phyloP scores from a whole-genome alignment of 768 basidiomycete species.

The Lactarius hengduanensis region DNA sequence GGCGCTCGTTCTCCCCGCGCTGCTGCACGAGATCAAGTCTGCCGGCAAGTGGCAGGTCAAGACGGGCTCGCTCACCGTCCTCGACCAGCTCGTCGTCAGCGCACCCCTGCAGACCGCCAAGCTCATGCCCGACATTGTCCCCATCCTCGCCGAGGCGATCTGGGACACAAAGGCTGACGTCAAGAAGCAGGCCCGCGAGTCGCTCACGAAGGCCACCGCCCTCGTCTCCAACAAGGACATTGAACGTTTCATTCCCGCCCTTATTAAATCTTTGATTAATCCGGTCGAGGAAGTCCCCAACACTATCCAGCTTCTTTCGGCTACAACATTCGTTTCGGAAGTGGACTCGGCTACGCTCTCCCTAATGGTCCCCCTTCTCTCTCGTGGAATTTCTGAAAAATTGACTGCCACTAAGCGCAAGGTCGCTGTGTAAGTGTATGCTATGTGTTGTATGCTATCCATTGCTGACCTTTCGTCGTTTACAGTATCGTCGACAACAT shows the following conservation, averaged over 20 bases:
- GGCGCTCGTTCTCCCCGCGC: conserved; percentile 75
- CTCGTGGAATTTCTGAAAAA: conserved; percentile 93
- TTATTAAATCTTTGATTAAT: conserved; percentile 97
- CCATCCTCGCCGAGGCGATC: conserved; percentile 90
- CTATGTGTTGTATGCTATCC: conserved; percentile 17
- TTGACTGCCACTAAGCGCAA: conserved; percentile 95
- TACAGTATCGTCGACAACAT: conserved; percentile 94
- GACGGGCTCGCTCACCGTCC: conserved; percentile 75
- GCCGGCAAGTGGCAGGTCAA: conserved; percentile 98
- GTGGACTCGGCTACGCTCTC: conserved; percentile 97
- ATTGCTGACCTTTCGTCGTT: conserved; percentile 28
- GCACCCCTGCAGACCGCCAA: conserved; percentile 81
- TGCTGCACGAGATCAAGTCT: conserved; percentile 92
- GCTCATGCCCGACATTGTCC: conserved; percentile 93
- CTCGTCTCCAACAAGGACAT: conserved; percentile 98
- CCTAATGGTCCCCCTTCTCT: conserved; percentile 93
- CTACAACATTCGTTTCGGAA: conserved; percentile 99
- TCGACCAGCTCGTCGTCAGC: conserved; percentile 84
- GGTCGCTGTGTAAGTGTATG: conserved; percentile 79
- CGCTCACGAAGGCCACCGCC: conserved; percentile 91
- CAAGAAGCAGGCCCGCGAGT: conserved; percentile 96
- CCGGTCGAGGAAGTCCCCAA: conserved; percentile 98
- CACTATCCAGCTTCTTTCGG: conserved; percentile 92
- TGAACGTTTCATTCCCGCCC: conserved; percentile 93
- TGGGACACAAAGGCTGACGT: conserved; percentile 99